Base-by-base conservation (phyloP, 2,329 filamentous ascomycete genomes). In the Verruconis gallopava region DNA sequence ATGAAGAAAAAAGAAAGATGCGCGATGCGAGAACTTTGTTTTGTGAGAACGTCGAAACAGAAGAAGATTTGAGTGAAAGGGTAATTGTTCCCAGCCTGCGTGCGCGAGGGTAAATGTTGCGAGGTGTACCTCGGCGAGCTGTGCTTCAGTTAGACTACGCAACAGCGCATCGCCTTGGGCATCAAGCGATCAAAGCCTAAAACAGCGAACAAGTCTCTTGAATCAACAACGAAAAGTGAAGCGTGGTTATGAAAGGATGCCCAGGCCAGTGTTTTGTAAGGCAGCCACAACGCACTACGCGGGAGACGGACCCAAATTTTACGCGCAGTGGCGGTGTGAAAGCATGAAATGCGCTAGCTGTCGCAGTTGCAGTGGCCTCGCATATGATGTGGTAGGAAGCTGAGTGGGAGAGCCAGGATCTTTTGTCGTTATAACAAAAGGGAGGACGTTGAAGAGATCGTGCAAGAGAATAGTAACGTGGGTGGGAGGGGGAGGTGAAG, bases 201-300 rank as follows among this genome's bases (percentile, higher is more conserved):
- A 42, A 42, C 40, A 20, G n/a, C 30, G 22, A 20, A 15, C 17
- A 25, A 22, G 40, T 17, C 20, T 34, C 36, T 36, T 36, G 32
- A 42, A 35, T 42, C 40, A 37, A 42, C 40, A 21, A n/a, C n/a
- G n/a, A n/a, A 42, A 36, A 21, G 32, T 9, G 32, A 36, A 6
- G 33, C 6, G 25, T 30, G 6, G 25, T 30, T 30, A n/a, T 9
- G 6, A n/a, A 30, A 30, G 25, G 25, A 30, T 30, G 25, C 25
- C 25, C 25, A 30, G 6, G n/a, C n/a, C 9, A 9, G 25, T 30
- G 25, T 30, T 30, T 30, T 30, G n/a, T 30, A 9, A 30, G 25
- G 25, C 25, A 30, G 25, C 25, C 25, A 30, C 25, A 30, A n/a
- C n/a, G 6, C 12, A 17, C 34, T 11, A 15, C 15, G 12, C 11